phyloP scores from a whole-genome alignment of 306 rosid species.

The Amphicarpaea edgeworthii region DNA sequence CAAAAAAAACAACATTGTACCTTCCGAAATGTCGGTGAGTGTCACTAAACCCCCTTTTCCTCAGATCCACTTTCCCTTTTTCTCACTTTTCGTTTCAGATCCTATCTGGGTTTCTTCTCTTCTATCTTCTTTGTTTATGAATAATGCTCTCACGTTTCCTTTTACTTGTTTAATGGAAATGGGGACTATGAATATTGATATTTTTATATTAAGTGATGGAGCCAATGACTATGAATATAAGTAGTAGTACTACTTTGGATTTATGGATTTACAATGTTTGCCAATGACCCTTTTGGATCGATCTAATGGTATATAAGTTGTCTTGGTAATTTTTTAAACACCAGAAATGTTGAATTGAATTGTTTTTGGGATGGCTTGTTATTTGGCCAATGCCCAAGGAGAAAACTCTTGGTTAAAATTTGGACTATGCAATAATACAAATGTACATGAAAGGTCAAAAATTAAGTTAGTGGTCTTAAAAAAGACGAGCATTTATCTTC shows the following conservation, averaged over 20 bases:
- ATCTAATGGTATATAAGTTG: too few species aligned
- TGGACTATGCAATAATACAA: neutral
- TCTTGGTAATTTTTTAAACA: too few species aligned
- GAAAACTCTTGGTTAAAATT: neutral
- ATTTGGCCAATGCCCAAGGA: slow-evolving; percentile 3
- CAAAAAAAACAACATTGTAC: slow-evolving; percentile 28
- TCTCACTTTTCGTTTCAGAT: slow-evolving; percentile 37
- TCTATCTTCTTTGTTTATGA: neutral
- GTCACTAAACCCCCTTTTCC: slow-evolving; percentile 29
- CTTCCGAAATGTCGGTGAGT: slow-evolving; percentile 57
- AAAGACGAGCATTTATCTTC: neutral
- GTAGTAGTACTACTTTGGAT: slow-evolving; percentile 10
- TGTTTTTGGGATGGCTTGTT: neutral
- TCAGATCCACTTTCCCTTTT: slow-evolving; percentile 27
- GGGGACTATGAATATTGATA: slow-evolving; percentile 2
- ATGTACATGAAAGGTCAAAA: neutral
- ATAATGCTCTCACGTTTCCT: slow-evolving; percentile 23
- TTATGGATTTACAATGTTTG: slow-evolving; percentile 12
- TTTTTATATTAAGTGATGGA: slow-evolving; percentile 19
- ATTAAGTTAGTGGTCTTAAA: neutral
- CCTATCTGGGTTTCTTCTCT: slow-evolving; percentile 28
- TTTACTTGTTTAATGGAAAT: slow-evolving; percentile 8
- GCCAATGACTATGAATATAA: neutral
- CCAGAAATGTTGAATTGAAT: slow-evolving; percentile 30
- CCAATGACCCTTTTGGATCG: slow-evolving; percentile 32